These are phyloP conservation scores for Chaetomiaceae sp. DNA, from an alignment of 2,329 filamentous ascomycete genomes.

Conservation along the genomic window DNA sequence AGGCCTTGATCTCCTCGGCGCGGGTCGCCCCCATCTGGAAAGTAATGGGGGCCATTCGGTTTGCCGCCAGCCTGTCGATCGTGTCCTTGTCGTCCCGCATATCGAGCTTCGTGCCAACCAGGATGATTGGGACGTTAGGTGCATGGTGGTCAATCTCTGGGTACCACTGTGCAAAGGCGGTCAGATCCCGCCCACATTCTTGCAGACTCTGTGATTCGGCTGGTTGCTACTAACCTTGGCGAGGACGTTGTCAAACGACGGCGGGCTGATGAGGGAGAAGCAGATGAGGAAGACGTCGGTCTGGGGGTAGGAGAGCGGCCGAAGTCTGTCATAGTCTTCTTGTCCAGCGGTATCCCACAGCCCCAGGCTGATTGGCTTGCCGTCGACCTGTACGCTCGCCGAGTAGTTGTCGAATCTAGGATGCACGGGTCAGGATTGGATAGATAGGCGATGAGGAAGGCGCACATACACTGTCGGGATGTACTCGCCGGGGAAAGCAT, in stretches of 20 bases:
- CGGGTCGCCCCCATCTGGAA: constrained; percentile 87
- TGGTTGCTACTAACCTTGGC: constrained; percentile 73
- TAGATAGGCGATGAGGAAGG: too few relatives aligned
- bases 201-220: too few relatives aligned
- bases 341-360: constrained; percentile 98
- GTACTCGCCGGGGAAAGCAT: constrained; percentile 99
- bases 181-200: neutral
- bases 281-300: constrained; percentile 98
- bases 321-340: constrained; percentile 94
- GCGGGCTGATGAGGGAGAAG: constrained; percentile 96
- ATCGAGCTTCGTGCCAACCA: constrained; percentile 96
- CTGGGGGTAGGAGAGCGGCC: constrained; percentile 94
- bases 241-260: constrained; percentile 98
- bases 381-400: constrained; percentile 97
- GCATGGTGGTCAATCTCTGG: constrained; percentile 97
- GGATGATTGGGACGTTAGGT: constrained; percentile 90
- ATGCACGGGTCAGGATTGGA: constrained; percentile 23
- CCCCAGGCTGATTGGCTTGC: constrained; percentile 93
- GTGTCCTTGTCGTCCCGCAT: constrained; percentile 84
- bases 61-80: constrained; percentile 74
- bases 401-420: constrained; percentile 96
- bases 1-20: constrained; percentile 89
- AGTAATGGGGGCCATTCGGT: constrained; percentile 95
- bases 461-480: constrained; percentile 87
- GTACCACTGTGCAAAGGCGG: constrained; percentile 66